Base-by-base conservation (phyloP, 2,329 filamentous ascomycete genomes). In the Fonsecaea monophora region DNA sequence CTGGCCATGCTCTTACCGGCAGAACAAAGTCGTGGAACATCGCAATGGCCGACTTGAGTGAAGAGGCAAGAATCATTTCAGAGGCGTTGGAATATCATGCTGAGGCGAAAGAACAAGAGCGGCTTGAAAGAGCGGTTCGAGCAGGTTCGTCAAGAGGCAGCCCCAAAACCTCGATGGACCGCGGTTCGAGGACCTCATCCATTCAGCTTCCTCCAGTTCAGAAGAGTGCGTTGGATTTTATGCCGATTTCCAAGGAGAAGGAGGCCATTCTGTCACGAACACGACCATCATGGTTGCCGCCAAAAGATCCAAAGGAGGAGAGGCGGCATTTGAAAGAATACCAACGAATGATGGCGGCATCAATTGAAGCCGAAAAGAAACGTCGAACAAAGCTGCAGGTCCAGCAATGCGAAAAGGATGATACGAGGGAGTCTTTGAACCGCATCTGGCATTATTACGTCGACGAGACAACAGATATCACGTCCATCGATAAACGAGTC, bases 261-360 rank as follows among this genome's bases (percentile, higher is more conserved):
- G 86, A 88, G 72, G 87, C 85, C 70, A 85, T 89, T 15, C 77
- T 89, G 25, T 86, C 82, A 83, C 89, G 78, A 80, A 94, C 74
- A 79, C 89, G 79, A 81, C 94, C 84, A 40, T 89, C 84, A 56
- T 91, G 84, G 89, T 81, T 87, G 61, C 89, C 87, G 21, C 87
- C 87, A 8, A 88, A 86, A 79, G 89, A 95, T 71, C 94, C 92
- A 1, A 91, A 91, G 62, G 95, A 99, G 78, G 95, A 99, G 80
- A 91, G 87, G 76, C 90, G 89, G 72, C 95, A 99, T 78, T 77
- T 99, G 71, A 93, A 87, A 75, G 84, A 89, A 73, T 89, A 88
- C 74, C 85, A 89, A 78, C 82, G 81, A 72, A 89, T 89, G 86
- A 87, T 89, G 85, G 83, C 84, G n/a, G 79, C 83, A 53, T 84